Conservation (phyloP, 108 stramenopile species). For the Skeletonema menzelii region DNA sequence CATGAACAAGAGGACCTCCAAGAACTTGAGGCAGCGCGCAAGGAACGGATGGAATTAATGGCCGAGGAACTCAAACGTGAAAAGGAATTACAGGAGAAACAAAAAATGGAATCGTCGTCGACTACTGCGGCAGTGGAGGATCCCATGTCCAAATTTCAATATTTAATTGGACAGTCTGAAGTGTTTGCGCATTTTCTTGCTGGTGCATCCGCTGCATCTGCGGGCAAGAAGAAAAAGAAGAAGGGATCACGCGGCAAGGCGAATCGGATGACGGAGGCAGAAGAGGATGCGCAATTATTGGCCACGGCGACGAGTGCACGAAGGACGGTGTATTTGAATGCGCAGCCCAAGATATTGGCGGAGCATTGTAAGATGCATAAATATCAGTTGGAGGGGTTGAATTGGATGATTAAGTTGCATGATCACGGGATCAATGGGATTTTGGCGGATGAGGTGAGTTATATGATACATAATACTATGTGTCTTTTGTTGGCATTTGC, state of each 20-base stretch:
- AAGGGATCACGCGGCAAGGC: conserved; percentile 66
- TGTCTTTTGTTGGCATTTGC: too few relatives aligned
- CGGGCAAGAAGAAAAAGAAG: conserved; percentile 37
- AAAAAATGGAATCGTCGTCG: too few relatives aligned
- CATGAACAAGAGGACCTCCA: conserved; percentile 37
- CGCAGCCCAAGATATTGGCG: conserved; percentile 87
- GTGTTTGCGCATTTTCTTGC: conserved; percentile 98
- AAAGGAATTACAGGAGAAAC: neutral
- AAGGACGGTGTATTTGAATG: conserved; percentile 82
- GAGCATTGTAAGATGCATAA: conserved; percentile 89
- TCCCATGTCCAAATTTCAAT: conserved; percentile 73
- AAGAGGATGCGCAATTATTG: conserved; percentile 96
- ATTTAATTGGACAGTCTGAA: conserved; percentile 93
- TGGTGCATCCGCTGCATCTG: conserved; percentile 58
- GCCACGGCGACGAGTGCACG: conserved; percentile 83
- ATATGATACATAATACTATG: neutral
- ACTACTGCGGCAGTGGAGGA: conserved; percentile 1
- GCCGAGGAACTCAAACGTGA: conserved; percentile 51
- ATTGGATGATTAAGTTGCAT: conserved; percentile 99
- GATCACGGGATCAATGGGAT: conserved; percentile 99
- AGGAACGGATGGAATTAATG: conserved; percentile 75
- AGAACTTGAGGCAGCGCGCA: conserved; percentile 67
- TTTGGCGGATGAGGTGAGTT: conserved; percentile 89
- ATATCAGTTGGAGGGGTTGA: conserved; percentile 99
- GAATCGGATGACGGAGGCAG: conserved; percentile 92